A percentile compares a stretch with the other conserved stretches of the same genome.
These are phyloP conservation scores for Saccharomycopsis fermentans DNA, from an alignment of 805 yeast genomes.

Conservation along the genomic window DNA sequence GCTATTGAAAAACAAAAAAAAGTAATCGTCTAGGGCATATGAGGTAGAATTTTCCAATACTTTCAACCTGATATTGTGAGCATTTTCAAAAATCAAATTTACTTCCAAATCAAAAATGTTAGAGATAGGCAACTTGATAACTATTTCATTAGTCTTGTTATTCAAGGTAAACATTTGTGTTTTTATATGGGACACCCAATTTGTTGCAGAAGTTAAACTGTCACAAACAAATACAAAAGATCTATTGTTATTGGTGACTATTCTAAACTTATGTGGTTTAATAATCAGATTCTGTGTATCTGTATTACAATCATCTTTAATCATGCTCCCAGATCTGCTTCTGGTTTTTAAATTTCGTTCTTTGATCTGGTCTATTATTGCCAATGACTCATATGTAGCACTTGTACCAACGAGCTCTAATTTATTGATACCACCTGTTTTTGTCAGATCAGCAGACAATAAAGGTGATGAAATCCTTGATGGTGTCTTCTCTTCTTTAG, in stretches of 20 bases:
- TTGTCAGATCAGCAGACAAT: not conserved
- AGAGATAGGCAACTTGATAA: conserved; percentile 64
- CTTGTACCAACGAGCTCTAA: not conserved
- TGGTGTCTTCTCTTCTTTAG: not conserved
- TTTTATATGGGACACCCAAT: conserved; percentile 69
- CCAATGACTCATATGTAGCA: not conserved
- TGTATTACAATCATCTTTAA: not conserved
- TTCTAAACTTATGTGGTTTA: conserved; percentile 39
- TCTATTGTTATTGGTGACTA: conserved; percentile 43
- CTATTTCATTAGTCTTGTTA: conserved; percentile 61
- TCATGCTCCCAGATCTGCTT: not conserved
- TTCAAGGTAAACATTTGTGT: conserved; percentile 69
- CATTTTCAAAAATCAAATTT: conserved; percentile 43
- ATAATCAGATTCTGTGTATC: not conserved
- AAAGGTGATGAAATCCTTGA: not conserved
- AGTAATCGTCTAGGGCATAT: conserved; percentile 56
- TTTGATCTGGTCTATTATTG: not conserved
- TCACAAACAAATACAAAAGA: conserved; percentile 66
- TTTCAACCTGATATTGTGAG: conserved; percentile 48
- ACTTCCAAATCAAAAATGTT: conserved; percentile 55
- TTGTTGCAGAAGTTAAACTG: conserved; percentile 57
- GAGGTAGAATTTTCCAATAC: conserved; percentile 46
- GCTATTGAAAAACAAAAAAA: conserved; percentile 51
- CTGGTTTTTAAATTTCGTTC: not conserved
- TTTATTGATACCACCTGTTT: not conserved